Evolutionary conservation across 257 asterid species (phyloP).

Genomic region (Penstemon eatonii): DNA sequence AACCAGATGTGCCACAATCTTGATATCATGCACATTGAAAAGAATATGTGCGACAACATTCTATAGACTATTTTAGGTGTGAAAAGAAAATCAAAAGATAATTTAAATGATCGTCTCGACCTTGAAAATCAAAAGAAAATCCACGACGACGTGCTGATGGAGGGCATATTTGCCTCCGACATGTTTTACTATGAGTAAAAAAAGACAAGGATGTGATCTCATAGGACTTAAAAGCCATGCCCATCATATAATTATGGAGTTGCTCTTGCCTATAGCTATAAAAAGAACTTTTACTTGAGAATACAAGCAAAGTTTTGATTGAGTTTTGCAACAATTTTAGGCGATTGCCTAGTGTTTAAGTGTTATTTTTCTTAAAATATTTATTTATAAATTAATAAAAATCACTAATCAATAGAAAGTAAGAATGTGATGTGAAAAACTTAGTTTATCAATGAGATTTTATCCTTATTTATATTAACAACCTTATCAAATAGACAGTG

Average conservation of each 20-base stretch:
- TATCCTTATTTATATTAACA: too few relatives aligned
- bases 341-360: not conserved
- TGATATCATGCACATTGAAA: constrained; percentile 22
- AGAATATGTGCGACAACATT: constrained; percentile 1
- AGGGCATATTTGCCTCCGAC: constrained; percentile 11
- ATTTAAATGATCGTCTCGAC: not conserved
- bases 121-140: too few relatives aligned
- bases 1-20: constrained; percentile 1
- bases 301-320: not conserved
- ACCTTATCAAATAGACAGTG: too few relatives aligned
- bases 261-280: not conserved
- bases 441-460: too few relatives aligned
- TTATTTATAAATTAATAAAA: too few relatives aligned
- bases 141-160: not conserved
- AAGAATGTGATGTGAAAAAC: too few relatives aligned
- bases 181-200: not conserved
- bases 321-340: not conserved
- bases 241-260: not conserved
- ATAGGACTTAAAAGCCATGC: not conserved
- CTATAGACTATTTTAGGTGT: not conserved
- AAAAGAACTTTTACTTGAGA: not conserved
- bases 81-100: constrained; percentile 15
- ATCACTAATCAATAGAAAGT: too few relatives aligned
- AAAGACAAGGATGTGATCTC: not conserved
- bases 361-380: too few relatives aligned